Conservation (phyloP, 352 stramenopile species). For the Pythium monospermum region DNA sequence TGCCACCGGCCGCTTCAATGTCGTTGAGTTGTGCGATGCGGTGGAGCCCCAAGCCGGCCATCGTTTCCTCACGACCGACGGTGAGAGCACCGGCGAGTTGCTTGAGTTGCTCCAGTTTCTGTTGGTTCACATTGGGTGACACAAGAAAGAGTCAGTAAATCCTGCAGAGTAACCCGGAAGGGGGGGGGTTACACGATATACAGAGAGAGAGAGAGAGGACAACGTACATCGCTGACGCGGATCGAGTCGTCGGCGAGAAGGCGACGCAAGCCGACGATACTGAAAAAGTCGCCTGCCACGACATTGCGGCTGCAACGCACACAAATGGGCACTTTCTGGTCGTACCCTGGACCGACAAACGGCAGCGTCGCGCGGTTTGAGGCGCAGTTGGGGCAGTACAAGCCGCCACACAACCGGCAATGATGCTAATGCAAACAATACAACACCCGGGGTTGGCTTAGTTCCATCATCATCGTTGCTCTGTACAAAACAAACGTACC, state of each 20-base stretch:
- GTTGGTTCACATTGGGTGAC: constrained; percentile 22
- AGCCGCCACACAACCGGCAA: constrained; percentile 66
- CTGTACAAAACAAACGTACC: constrained; percentile 22
- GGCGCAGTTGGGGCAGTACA: constrained; percentile 76
- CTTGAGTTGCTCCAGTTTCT: constrained; percentile 67
- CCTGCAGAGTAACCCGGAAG: neutral
- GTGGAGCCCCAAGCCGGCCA: constrained; percentile 60
- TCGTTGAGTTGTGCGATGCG: constrained; percentile 82
- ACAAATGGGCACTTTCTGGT: constrained; percentile 73
- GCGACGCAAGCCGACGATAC: constrained; percentile 61
- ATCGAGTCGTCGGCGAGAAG: constrained; percentile 42
- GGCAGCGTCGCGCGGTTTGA: constrained; percentile 61
- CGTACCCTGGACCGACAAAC: constrained; percentile 48
- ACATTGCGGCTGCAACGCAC: constrained; percentile 72
- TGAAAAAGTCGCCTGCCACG: constrained; percentile 58
- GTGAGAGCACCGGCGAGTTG: constrained; percentile 57
- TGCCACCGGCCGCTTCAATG: constrained; percentile 70
- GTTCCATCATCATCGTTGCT: neutral
- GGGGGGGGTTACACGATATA: too few relatives aligned
- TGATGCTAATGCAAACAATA: constrained; percentile 43
- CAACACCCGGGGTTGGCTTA: neutral
- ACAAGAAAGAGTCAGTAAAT: neutral
- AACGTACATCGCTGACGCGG: constrained; percentile 32
- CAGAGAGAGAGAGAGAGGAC: neutral
- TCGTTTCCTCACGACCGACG: constrained; percentile 52